Conservation (phyloP, 1,284 basidiomycete genomes). For the Microstroma glucosiphilum region DNA sequence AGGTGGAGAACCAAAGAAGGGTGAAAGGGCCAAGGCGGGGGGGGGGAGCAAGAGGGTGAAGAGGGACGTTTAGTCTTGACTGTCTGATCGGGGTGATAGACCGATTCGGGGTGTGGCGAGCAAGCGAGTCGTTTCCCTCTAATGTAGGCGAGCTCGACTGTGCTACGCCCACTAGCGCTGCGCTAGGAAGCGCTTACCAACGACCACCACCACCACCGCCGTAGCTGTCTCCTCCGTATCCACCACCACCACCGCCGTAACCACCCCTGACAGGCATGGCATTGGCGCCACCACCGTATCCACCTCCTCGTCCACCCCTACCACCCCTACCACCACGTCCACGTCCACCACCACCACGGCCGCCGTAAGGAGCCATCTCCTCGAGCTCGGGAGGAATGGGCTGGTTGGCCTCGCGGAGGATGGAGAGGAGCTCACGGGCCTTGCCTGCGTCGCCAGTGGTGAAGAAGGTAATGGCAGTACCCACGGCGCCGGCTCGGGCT, state of each 20-base stretch:
- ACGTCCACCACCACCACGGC: slow-evolving; percentile 38
- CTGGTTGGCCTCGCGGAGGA: slow-evolving; percentile 84
- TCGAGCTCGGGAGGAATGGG: slow-evolving; percentile 79
- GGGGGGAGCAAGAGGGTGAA: too few species aligned
- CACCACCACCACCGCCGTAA: slow-evolving; percentile 22
- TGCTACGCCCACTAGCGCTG: too few species aligned
- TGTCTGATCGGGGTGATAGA: too few species aligned
- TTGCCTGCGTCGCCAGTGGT: slow-evolving; percentile 76
- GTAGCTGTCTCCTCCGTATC: slow-evolving; percentile 6
- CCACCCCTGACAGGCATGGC: slow-evolving; percentile 9
- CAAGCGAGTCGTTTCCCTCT: too few species aligned
- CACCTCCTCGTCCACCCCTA: slow-evolving; percentile 32
- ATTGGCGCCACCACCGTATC: slow-evolving; percentile 15
- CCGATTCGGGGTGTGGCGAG: too few species aligned
- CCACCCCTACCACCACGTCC: slow-evolving; percentile 33
- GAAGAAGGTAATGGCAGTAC: slow-evolving; percentile 92
- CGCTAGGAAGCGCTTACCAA: too few species aligned
- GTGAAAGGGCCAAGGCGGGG: too few species aligned
- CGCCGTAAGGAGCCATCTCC: slow-evolving; percentile 81
- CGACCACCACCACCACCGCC: background rate
- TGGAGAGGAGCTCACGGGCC: slow-evolving; percentile 81
- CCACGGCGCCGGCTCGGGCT: slow-evolving; percentile 65
- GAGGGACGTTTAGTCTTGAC: too few species aligned
- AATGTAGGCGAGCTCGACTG: too few species aligned
- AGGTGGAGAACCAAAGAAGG: too few species aligned